phyloP scores from a whole-genome alignment of 1,284 basidiomycete species.

The Wallemia mellicola region DNA sequence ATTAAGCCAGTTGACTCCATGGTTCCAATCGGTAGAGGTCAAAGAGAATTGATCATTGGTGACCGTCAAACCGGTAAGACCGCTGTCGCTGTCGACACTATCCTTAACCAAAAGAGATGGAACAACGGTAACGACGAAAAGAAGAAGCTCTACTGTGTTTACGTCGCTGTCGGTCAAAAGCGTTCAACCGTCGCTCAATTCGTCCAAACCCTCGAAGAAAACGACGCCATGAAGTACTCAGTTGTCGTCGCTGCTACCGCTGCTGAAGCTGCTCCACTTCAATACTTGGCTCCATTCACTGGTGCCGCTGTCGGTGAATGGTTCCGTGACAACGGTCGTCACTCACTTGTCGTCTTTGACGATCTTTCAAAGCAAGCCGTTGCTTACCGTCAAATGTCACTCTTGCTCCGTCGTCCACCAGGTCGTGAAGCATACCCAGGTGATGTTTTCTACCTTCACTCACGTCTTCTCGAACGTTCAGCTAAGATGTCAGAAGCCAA shows the following conservation, averaged over 20 bases:
- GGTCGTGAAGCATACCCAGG: conserved; percentile 99
- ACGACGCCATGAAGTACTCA: conserved; percentile 97
- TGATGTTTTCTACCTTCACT: conserved; percentile 77
- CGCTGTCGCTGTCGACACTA: conserved; percentile 95
- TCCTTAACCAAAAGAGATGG: conserved; percentile 99
- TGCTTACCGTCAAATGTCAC: conserved; percentile 99
- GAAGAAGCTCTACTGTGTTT: conserved; percentile 99
- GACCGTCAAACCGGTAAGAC: conserved; percentile 99
- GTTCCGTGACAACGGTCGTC: conserved; percentile 99
- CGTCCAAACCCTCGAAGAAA: conserved; percentile 96
- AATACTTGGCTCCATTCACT: conserved; percentile 98
- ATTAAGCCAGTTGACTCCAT: conserved; percentile 99
- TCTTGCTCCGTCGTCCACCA: conserved; percentile 94
- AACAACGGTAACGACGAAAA: conserved; percentile 84
- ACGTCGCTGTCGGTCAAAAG: conserved; percentile 97
- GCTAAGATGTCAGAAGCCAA: conserved; percentile 98
- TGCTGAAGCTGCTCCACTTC: conserved; percentile 90
- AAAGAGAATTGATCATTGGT: conserved; percentile 99
- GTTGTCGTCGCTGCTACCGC: conserved; percentile 97
- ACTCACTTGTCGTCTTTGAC: conserved; percentile 92
- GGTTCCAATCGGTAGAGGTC: conserved; percentile 98
- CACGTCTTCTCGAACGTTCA: conserved; percentile 95
- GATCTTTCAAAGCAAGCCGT: conserved; percentile 99
- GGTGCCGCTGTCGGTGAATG: conserved; percentile 99
- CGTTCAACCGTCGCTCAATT: conserved; percentile 97